These are phyloP conservation scores for Lachnellula arida DNA, from an alignment of 2,329 filamentous ascomycete species.

Conservation along the genomic window DNA sequence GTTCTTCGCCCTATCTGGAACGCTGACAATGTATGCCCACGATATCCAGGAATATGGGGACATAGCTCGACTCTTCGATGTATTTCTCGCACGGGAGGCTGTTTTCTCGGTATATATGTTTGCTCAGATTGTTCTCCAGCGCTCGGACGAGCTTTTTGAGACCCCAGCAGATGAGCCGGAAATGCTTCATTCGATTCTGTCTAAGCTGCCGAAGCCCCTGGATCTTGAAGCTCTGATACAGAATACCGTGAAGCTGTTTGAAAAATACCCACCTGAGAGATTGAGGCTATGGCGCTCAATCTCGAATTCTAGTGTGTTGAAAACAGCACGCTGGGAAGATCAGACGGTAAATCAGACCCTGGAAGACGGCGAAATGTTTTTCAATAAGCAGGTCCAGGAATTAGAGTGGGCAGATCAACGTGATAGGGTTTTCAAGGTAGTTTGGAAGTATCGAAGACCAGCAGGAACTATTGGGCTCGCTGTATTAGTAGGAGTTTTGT, in stretches of 20 bases:
- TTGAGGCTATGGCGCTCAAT: slow-evolving; percentile 70
- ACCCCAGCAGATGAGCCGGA: slow-evolving; percentile 81
- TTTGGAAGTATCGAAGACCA: slow-evolving; percentile 64
- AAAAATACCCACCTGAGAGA: slow-evolving; percentile 63
- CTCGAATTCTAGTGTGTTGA: slow-evolving; percentile 74
- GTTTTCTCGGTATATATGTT: slow-evolving; percentile 89
- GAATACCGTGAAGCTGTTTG: slow-evolving; percentile 59
- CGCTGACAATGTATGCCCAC: slow-evolving; percentile 93
- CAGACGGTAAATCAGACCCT: slow-evolving; percentile 52
- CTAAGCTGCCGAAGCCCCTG: slow-evolving; percentile 77
- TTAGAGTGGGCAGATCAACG: slow-evolving; percentile 61
- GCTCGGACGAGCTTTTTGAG: slow-evolving; percentile 79
- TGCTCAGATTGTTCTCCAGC: slow-evolving; percentile 77
- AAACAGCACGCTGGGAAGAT: slow-evolving; percentile 62
- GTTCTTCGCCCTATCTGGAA: slow-evolving; percentile 90
- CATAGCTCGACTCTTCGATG: slow-evolving; percentile 89
- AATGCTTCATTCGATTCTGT: slow-evolving; percentile 84
- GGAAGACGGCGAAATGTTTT: slow-evolving; percentile 61
- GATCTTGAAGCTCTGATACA: slow-evolving; percentile 74
- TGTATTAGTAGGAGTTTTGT: slow-evolving; percentile 61
- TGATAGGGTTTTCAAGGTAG: slow-evolving; percentile 43
- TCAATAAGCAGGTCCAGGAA: slow-evolving; percentile 67
- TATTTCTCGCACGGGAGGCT: slow-evolving; percentile 81
- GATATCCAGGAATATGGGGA: slow-evolving; percentile 87
- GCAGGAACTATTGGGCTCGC: slow-evolving; percentile 58